phyloP scores from a whole-genome alignment of 371 early-diverging fungal genomes.

The Capillidium heterosporum region DNA sequence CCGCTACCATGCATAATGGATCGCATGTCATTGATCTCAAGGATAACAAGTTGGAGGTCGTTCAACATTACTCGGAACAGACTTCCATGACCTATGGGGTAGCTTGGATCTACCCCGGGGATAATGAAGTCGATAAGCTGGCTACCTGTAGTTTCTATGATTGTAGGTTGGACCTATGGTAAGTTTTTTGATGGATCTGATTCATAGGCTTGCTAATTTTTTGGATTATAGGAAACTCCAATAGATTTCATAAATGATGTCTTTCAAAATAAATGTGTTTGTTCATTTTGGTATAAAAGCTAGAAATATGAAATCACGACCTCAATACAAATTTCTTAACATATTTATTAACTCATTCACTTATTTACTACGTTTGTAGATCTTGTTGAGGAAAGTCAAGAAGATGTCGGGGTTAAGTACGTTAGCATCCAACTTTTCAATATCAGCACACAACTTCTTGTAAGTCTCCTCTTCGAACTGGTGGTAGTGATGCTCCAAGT shows the following conservation, averaged over 20 bases:
- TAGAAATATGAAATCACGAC: too few relatives aligned
- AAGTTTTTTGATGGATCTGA: neutral
- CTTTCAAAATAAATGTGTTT: too few relatives aligned
- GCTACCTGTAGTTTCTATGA: constrained; percentile 1
- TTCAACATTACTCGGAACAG: too few relatives aligned
- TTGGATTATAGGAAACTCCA: too few relatives aligned
- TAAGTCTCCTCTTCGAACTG: constrained; percentile 73
- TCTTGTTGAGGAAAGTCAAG: constrained; percentile 75
- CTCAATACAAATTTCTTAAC: too few relatives aligned
- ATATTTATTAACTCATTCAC: too few relatives aligned
- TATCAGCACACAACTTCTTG: constrained; percentile 43
- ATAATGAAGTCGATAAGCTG: neutral
- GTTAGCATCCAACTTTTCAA: constrained; percentile 30
- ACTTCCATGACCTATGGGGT: too few relatives aligned
- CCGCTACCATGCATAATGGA: constrained; percentile 2
- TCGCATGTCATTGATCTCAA: neutral
- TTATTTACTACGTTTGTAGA: constrained; percentile 82
- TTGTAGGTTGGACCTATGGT: neutral
- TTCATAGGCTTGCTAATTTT: too few relatives aligned
- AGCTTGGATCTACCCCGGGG: too few relatives aligned
- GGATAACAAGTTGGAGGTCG: too few relatives aligned
- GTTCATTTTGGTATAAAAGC: too few relatives aligned
- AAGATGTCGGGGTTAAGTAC: constrained; percentile 65
- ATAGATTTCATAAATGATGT: too few relatives aligned
- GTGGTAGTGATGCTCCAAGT: constrained; percentile 55